phyloP scores from a whole-genome alignment of 192 early-diverging fungal genomes.

The Podila clonocystis region DNA sequence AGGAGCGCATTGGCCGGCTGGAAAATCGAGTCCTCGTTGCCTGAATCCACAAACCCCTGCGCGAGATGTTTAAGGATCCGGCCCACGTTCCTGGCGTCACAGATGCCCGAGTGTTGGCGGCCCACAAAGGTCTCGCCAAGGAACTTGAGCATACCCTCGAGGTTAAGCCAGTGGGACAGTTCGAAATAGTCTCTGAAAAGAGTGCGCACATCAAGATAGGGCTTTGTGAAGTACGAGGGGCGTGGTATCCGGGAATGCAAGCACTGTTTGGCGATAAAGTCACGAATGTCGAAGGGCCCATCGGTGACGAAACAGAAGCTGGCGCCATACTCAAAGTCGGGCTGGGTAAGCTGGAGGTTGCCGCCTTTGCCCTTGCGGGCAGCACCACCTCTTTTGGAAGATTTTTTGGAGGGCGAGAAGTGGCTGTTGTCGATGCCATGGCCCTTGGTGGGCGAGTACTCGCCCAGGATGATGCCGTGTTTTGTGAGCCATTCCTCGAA shows the following conservation, averaged over 20 bases:
- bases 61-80: slow-evolving; percentile 71
- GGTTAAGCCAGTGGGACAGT: slow-evolving; percentile 54
- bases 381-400: neutral
- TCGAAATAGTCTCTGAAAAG: slow-evolving; percentile 67
- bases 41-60: slow-evolving; percentile 15
- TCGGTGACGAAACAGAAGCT: slow-evolving; percentile 50
- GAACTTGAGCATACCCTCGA: slow-evolving; percentile 70
- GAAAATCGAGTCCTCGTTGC: slow-evolving; percentile 6
- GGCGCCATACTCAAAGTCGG: slow-evolving; percentile 31
- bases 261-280: slow-evolving; percentile 87
- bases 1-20: slow-evolving; percentile 8
- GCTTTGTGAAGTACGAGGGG: slow-evolving; percentile 68
- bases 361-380: neutral
- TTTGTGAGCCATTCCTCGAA: slow-evolving; percentile 52
- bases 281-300: slow-evolving; percentile 86
- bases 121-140: slow-evolving; percentile 77
- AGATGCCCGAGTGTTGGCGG: slow-evolving; percentile 80
- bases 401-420: neutral
- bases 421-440: neutral
- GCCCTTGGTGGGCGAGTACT: neutral
- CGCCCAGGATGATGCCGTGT: slow-evolving; percentile 36
- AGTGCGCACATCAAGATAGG: slow-evolving; percentile 74
- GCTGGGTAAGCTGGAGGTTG: neutral
- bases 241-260: slow-evolving; percentile 56
- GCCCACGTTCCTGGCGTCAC: slow-evolving; percentile 84